Evolutionary conservation across 2,329 filamentous ascomycete genomes (phyloP), one percentile per base, ranked within the genome.

Genomic region (Rachicladosporium sp.): DNA sequence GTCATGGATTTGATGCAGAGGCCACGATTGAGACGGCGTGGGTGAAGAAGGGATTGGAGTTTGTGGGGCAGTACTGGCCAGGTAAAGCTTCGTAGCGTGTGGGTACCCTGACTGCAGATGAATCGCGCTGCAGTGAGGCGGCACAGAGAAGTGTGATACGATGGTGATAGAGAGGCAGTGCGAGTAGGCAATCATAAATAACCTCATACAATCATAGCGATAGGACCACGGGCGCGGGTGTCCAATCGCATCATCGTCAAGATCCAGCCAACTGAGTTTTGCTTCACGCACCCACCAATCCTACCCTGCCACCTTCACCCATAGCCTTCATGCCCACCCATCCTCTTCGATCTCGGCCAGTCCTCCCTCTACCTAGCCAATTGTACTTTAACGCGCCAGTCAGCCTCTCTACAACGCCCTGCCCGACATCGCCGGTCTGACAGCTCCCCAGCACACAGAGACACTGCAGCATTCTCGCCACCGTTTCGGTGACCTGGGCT

Each of bases 401-500:
- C 46, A 98, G 66, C 54, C 88, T 76, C 45, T 89, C 82, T 54
- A 96, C 82, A 61, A 81, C 85, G 41, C 72, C 73, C 56, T 89
- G 84, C 1, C 76, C 72, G 29, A 81, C 77, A 47, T 93, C 85
- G 7, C 74, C 74, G 1, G 71, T 76, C 53, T 76, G 80, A 9
- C 93, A 74, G 45, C 79, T 80, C 3, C 85, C 83, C 13, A 98
- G 69, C 6, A 98, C 87, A 57, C 82, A 89, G 61, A 96, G 81
- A 60, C 91, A 98, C 65, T 98, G 91, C 46, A 98, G 68, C 85
- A 98, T 93, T 37, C 89, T 72, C 0, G 87, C 91, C 1, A 95
- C 88, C 50, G 89, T 94, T 50, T 96, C 88, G 1, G 91, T 94
- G 39, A 96, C 78, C 55, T 91, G 78, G 56, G 85, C 82, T 10